Conservation (phyloP, 2,329 filamentous ascomycete genomes). For the Stachybotrys elegans region DNA sequence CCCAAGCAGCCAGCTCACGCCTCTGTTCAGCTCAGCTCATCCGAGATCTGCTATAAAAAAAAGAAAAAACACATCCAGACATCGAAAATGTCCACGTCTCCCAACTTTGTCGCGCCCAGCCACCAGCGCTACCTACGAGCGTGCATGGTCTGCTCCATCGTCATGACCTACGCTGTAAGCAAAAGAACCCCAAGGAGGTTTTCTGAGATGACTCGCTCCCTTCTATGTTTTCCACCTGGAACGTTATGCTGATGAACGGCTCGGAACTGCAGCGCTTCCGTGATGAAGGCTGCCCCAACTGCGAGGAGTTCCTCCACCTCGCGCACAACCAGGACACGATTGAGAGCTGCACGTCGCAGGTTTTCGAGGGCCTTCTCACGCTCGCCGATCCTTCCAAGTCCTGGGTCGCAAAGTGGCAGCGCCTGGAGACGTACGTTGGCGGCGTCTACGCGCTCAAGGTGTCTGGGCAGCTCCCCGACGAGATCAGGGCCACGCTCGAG, state of each 20-base stretch:
- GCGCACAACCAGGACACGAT: conserved; percentile 74
- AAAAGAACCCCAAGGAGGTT: not conserved
- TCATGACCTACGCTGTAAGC: conserved; percentile 72
- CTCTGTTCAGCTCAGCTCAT: too few relatives aligned
- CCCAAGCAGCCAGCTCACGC: too few relatives aligned
- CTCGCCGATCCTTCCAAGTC: conserved; percentile 76
- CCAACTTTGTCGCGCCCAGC: conserved; percentile 64
- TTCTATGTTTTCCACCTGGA: not conserved
- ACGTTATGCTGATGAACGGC: too few relatives aligned
- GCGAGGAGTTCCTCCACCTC: conserved; percentile 86
- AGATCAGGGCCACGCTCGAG: conserved; percentile 55
- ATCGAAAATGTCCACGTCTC: conserved; percentile 29
- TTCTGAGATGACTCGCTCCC: not conserved
- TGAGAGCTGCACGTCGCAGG: conserved; percentile 89
- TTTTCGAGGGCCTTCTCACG: conserved; percentile 89
- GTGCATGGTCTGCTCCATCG: conserved; percentile 97
- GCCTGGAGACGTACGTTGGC: conserved; percentile 79
- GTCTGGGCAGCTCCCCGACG: conserved; percentile 69
- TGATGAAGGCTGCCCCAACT: conserved; percentile 89
- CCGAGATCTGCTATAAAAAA: too few relatives aligned
- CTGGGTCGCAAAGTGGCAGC: conserved; percentile 97
- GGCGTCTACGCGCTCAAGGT: conserved; percentile 96
- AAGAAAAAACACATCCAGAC: too few relatives aligned
- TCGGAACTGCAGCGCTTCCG: conserved; percentile 66
- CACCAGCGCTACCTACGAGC: conserved; percentile 86